Conservation (phyloP, 495 filamentous ascomycete species). For the Platismatia glauca region DNA sequence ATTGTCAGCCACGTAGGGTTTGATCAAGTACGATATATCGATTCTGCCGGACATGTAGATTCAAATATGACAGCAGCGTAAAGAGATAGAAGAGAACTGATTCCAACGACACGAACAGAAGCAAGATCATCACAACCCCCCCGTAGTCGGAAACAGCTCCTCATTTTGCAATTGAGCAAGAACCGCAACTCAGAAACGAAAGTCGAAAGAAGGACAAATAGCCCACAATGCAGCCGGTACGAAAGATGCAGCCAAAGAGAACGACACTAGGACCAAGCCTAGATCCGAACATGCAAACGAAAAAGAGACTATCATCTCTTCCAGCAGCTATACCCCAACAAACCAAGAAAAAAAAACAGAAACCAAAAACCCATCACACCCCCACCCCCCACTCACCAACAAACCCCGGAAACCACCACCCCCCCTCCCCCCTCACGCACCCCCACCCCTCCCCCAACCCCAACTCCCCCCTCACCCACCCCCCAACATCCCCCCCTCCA, state of each 20-base stretch:
- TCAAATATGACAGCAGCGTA: background rate
- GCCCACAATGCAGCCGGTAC: background rate
- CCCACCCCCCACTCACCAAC: constrained; percentile 54
- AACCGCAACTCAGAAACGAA: background rate
- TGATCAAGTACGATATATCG: background rate
- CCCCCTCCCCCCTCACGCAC: constrained; percentile 28
- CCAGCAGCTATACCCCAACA: no score
- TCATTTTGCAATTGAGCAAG: background rate
- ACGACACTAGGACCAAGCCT: background rate
- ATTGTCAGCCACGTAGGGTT: background rate
- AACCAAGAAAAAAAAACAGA: background rate
- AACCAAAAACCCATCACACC: no score
- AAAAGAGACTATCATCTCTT: no score
- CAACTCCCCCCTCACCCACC: no score
- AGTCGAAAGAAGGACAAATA: background rate
- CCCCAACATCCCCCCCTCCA: no score
- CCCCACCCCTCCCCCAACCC: constrained; percentile 21
- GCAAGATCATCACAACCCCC: background rate
- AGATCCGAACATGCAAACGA: no score
- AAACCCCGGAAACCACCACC: constrained; percentile 96
- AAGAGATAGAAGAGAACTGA: background rate
- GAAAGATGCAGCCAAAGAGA: background rate
- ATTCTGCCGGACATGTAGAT: background rate
- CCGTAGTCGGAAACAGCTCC: background rate
- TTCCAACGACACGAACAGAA: background rate